Percentiles rank a stretch among this genome's conserved stretches.
Evolutionary conservation across 495 filamentous ascomycete species (phyloP).

Genomic region (Aspergillus sclerotioniger): DNA sequence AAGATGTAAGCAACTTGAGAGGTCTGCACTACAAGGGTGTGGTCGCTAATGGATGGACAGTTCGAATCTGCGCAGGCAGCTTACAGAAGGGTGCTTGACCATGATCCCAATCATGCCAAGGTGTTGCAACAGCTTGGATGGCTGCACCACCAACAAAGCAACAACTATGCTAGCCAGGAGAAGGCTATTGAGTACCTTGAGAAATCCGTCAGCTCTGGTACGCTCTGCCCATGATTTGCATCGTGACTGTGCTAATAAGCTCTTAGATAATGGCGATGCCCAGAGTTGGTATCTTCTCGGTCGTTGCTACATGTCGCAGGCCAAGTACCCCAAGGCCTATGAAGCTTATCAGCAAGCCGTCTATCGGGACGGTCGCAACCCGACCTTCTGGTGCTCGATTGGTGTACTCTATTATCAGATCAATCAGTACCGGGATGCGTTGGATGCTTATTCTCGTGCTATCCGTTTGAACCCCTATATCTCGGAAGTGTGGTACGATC

Average conservation of each 20-base stretch:
- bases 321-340: slow-evolving; percentile 98
- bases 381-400: slow-evolving; percentile 99
- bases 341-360: slow-evolving; percentile 99
- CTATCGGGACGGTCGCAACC: slow-evolving; percentile 96
- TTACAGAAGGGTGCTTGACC: slow-evolving; percentile 89
- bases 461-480: slow-evolving; percentile 98
- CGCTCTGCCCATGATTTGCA: slow-evolving; percentile 28
- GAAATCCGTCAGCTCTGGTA: slow-evolving; percentile 93
- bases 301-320: slow-evolving; percentile 98
- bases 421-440: slow-evolving; percentile 97
- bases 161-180: slow-evolving; percentile 84
- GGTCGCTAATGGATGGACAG: slow-evolving; percentile 48
- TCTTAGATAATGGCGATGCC: slow-evolving; percentile 81
- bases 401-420: slow-evolving; percentile 99
- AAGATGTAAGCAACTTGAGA: slow-evolving; percentile 71
- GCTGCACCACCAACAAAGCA: slow-evolving; percentile 96
- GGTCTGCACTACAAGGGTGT: background rate
- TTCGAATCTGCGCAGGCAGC: slow-evolving; percentile 89
- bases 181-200: slow-evolving; percentile 95
- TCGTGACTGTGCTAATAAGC: background rate
- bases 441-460: slow-evolving; percentile 97
- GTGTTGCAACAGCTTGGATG: slow-evolving; percentile 97
- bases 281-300: slow-evolving; percentile 99
- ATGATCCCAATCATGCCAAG: slow-evolving; percentile 95
- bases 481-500: slow-evolving; percentile 98